Base-by-base conservation (phyloP, 495 filamentous ascomycete species). In the Aspergillus panamensis region DNA sequence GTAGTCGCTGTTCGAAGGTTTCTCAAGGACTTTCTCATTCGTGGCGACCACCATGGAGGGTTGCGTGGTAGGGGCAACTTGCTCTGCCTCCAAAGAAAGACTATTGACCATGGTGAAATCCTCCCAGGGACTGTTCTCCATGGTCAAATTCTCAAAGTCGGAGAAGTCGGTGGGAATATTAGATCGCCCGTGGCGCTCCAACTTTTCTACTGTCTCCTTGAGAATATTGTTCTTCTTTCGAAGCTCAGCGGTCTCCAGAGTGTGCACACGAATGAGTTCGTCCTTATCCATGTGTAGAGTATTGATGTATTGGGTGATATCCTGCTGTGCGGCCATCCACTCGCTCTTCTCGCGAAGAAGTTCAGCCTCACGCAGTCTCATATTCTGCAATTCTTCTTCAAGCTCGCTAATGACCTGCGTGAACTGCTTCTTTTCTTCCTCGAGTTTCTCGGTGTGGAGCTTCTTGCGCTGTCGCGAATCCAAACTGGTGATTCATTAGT, bases 391-490 rank as follows among this genome's bases (percentile, higher is more conserved):
- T 53, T 90, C 86, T 32, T 96, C 91, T 67, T 97, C 89, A 61
- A 97, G 80, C 40, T 84, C 81, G 57, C 77, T 78, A 69, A 97
- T 88, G 62, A 85, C 66, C 55, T 81, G 82, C 56, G 84, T 88
- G 76, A 84, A 94, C 42, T 88, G 83, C 77, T 97, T 96, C 82
- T 96, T 96, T 75, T 97, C 92, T 68, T 95, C 90, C 68, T 99
- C 94, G 14, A 99, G 82, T 56, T 92, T 87, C 78, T 97, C 93
- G 25, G 94, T 97, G 75, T 99, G 93, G 71, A 92, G 87, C 82
- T 99, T 99, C 82, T 97, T 99, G 61, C 95, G 87, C 72, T 97
- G 94, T 61, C 94, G 87, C 30, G 95, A 97, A 75, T 97, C 92
- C 61, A 99, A 84, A 47, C 90, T 96, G 61, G 25, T 14, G n/a